phyloP scores from a whole-genome alignment of 148 eudicot species.

The Camellia japonica region DNA sequence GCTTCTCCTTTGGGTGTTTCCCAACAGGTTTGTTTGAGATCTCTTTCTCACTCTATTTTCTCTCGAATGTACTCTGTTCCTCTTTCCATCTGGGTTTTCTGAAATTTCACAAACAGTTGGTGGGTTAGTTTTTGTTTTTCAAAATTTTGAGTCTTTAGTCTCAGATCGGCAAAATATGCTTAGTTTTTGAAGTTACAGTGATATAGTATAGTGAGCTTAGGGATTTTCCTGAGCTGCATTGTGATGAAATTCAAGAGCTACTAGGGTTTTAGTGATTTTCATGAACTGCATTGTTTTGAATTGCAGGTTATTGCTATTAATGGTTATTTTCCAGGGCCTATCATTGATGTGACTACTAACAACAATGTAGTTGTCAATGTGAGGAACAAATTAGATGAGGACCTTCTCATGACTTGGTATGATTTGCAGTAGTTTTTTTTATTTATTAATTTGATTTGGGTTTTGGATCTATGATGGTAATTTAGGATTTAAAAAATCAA shows the following conservation, averaged over 20 bases:
- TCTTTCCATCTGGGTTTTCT: background rate
- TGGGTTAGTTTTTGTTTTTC: background rate
- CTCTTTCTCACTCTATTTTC: no score
- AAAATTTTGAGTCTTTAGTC: background rate
- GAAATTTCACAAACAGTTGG: no score
- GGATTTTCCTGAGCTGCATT: no score
- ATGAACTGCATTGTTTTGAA: background rate
- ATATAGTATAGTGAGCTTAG: no score
- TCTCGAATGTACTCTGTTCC: no score
- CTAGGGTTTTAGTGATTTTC: background rate
- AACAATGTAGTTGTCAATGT: background rate
- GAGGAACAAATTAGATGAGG: slow-evolving; percentile 3
- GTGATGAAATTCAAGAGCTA: background rate
- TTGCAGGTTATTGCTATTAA: slow-evolving; percentile 4
- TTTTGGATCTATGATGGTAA: background rate
- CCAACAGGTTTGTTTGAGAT: slow-evolving; percentile 44
- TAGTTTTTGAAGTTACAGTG: background rate
- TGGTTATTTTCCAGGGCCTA: slow-evolving; percentile 10
- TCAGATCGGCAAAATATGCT: background rate
- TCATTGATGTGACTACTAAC: slow-evolving; percentile 4
- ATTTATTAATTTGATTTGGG: no score
- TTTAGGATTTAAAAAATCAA: background rate
- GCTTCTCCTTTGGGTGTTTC: slow-evolving; percentile 58
- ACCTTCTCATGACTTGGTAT: slow-evolving; percentile 16
- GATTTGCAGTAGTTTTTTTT: background rate